phyloP scores from a whole-genome alignment of 179 eudicot species.

The Corrigiola litoralis region DNA sequence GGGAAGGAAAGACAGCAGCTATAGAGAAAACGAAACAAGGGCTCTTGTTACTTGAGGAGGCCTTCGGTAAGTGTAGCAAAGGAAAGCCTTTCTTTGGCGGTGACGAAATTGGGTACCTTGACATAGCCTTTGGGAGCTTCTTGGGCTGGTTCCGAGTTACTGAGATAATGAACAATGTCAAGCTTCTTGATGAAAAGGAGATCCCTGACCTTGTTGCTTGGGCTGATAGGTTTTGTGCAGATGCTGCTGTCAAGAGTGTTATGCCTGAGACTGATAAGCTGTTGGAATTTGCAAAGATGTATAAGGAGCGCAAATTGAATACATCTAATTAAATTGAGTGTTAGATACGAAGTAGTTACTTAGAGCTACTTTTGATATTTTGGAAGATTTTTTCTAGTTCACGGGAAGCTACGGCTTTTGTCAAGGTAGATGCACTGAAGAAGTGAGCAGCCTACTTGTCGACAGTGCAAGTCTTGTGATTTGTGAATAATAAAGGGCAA shows the following conservation, averaged over 20 bases:
- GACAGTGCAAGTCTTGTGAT: too few species aligned
- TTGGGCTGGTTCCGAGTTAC: conserved; percentile 33
- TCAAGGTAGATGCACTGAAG: too few species aligned
- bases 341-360: too few species aligned
- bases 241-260: conserved; percentile 32
- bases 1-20: conserved; percentile 22
- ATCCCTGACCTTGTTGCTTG: conserved; percentile 25
- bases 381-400: too few species aligned
- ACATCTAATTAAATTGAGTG: too few species aligned
- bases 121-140: conserved; percentile 36
- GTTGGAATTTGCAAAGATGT: conserved; percentile 17
- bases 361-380: too few species aligned
- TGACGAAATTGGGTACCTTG: conserved; percentile 29
- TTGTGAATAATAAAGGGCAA: too few species aligned
- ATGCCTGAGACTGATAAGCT: conserved; percentile 37
- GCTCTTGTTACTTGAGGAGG: conserved; percentile 30
- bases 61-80: conserved; percentile 35
- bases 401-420: too few species aligned
- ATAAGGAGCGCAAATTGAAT: too few species aligned
- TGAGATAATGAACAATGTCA: conserved; percentile 16
- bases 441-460: too few species aligned
- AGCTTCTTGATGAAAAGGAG: conserved; percentile 19
- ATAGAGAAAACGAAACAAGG: conserved; percentile 26
- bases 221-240: conserved; percentile 31
- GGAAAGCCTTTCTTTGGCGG: conserved; percentile 43